A percentile compares a stretch with the other conserved stretches of the same genome.
phyloP scores from a whole-genome alignment of 805 yeast genomes.

The Scheffersomyces spartinae region DNA sequence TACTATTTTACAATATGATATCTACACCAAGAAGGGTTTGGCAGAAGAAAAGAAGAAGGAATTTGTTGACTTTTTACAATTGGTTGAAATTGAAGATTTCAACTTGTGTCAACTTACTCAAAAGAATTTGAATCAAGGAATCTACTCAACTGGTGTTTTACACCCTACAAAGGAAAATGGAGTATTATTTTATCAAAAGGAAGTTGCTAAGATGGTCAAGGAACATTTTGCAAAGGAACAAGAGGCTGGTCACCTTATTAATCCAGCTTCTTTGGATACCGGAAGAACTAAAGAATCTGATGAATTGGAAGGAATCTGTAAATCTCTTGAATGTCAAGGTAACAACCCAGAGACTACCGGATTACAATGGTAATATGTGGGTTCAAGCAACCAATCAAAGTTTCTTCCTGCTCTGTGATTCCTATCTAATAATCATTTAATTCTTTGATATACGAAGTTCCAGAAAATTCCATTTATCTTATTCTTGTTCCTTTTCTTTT shows the following conservation, averaged over 20 bases:
- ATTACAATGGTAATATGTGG: slow-evolving; percentile 4
- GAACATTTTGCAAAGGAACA: slow-evolving; percentile 38
- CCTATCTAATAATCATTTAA: slow-evolving; percentile 3
- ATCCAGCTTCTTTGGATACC: slow-evolving; percentile 40
- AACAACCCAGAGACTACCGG: slow-evolving; percentile 16
- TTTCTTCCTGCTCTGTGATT: slow-evolving; percentile 3
- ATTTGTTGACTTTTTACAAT: slow-evolving; percentile 51
- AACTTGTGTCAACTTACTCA: slow-evolving; percentile 50
- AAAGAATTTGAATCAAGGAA: slow-evolving; percentile 49
- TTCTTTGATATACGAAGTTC: slow-evolving; percentile 13
- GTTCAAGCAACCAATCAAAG: slow-evolving; percentile 4
- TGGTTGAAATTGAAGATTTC: slow-evolving; percentile 52
- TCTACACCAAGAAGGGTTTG: slow-evolving; percentile 49
- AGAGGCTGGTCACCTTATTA: slow-evolving; percentile 32
- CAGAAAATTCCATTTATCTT: not conserved
- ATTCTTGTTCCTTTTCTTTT: not conserved
- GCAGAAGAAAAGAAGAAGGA: slow-evolving; percentile 42
- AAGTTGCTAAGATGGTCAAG: slow-evolving; percentile 48
- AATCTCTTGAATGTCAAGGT: slow-evolving; percentile 39
- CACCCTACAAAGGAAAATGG: slow-evolving; percentile 52
- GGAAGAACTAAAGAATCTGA: slow-evolving; percentile 30
- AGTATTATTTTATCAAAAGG: slow-evolving; percentile 43
- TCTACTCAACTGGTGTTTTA: slow-evolving; percentile 45
- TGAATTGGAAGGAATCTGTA: slow-evolving; percentile 40
- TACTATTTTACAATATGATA: slow-evolving; percentile 49